Conservation (phyloP, 768 basidiomycete genomes). For the Pisolithus albus region DNA sequence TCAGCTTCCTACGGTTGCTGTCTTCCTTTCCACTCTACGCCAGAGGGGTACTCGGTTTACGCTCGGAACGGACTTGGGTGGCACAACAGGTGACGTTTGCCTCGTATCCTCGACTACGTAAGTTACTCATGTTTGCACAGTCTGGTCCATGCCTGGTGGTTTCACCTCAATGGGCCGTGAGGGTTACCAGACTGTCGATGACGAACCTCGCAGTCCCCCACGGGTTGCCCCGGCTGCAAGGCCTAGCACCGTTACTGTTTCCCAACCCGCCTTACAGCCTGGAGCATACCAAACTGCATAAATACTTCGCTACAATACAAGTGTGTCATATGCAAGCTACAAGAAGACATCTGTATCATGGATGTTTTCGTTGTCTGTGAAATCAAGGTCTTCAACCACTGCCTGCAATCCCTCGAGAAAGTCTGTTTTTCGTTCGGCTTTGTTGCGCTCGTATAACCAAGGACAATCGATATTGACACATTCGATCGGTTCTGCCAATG, state of each 20-base stretch:
- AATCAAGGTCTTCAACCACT: constrained; percentile 25
- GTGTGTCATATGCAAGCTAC: constrained; percentile 1
- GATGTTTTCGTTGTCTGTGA: background rate
- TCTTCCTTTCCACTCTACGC: constrained; percentile 45
- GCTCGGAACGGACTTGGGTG: constrained; percentile 43
- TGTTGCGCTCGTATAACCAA: constrained; percentile 69
- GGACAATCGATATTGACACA: constrained; percentile 88
- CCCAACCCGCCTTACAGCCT: constrained; percentile 15
- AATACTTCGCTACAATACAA: background rate
- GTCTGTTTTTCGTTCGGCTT: constrained; percentile 39
- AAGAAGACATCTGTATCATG: background rate
- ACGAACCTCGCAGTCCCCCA: constrained; percentile 25
- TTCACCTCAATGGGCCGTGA: constrained; percentile 48
- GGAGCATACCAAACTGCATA: constrained; percentile 23
- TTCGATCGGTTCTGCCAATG: constrained; percentile 50
- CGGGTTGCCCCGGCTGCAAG: constrained; percentile 13
- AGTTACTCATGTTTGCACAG: constrained; percentile 27
- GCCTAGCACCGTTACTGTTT: constrained; percentile 2
- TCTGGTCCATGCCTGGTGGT: constrained; percentile 76
- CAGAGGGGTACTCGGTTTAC: constrained; percentile 52
- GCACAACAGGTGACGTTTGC: constrained; percentile 47
- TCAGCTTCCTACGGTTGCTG: constrained; percentile 51
- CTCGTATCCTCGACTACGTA: background rate
- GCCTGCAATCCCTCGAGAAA: constrained; percentile 24
- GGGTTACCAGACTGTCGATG: constrained; percentile 59